Base-by-base conservation (phyloP, 2,329 filamentous ascomycete species). In the Monosporascus sp. region DNA sequence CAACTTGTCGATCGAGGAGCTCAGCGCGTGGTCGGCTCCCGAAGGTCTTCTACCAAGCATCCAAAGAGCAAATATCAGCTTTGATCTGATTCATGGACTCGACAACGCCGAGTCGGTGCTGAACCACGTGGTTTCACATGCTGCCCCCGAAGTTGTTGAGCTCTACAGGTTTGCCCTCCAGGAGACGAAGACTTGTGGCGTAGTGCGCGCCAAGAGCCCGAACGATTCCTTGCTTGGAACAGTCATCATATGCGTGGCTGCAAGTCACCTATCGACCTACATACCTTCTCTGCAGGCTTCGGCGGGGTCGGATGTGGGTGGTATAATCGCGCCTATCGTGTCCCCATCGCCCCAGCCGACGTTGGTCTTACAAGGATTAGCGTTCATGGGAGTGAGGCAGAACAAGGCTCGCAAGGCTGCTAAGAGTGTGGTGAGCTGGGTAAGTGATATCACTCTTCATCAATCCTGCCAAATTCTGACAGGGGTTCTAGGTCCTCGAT, bases 61-160 rank as follows among this genome's bases (percentile, higher is more conserved):
- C 27, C 83, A 89, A 60, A 81, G 82, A 46, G 84, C 87, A 1
- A 87, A 84, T 37, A 83, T 90, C 51, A 85, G 85, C 62, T 96
- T 95, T 63, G 90, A 96, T 62, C 78, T 95, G 39, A 88, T 96
- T 18, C 86, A 90, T 62, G 90, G 89, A 8, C 80, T 85, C 68
- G 88, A 91, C 51, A 90, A 90, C 60, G 82, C 85, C 9, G 86
- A 88, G 11, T 78, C 80, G 3, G 87, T 95, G 37, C 77, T 95
- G 20, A 81, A 83, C 59, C 89, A 93, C 62, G 85, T 94, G 56
- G 84, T 83, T 50, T 81, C 83, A 1, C 84, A 87, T 68, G 85
- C 88, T 41, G 82, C 84, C n/a, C 85, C 89, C 52, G 90, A 91
- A 43, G 81, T 93, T 0, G 77, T 87, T 38, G 89, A 92, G 66